A percentile compares a stretch with the other conserved stretches of the same genome.
These are phyloP conservation scores for Ilex paraguariensis DNA, from an alignment of 305 asterid genomes.

Conservation along the genomic window DNA sequence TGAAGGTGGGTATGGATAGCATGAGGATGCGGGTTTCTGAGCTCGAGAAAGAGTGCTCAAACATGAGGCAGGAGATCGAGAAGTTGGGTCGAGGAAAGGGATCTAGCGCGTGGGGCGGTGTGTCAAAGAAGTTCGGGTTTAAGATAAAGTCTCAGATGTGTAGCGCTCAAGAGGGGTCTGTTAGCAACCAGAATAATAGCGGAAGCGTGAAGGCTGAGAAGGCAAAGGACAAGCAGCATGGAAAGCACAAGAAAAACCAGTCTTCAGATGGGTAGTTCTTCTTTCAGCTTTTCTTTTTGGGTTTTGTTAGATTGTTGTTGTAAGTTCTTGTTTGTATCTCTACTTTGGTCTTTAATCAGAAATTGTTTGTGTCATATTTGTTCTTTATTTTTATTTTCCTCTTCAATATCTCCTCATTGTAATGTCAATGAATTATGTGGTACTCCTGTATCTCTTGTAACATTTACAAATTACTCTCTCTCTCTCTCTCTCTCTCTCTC, in stretches of 20 bases:
- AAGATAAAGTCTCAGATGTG: conserved; percentile 89
- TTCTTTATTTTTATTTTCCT: no score
- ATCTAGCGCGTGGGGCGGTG: conserved; percentile 55
- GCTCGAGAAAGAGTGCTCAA: conserved; percentile 90
- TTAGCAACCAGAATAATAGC: conserved; percentile 52
- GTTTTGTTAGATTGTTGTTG: no score
- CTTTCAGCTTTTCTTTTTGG: neutral
- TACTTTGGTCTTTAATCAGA: no score
- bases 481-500: no score
- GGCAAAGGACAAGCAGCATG: conserved; percentile 36
- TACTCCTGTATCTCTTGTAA: no score
- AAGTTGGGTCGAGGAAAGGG: conserved; percentile 74
- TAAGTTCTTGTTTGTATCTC: no score
- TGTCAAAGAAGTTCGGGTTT: conserved; percentile 79
- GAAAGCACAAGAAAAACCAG: conserved; percentile 51
- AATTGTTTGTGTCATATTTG: no score
- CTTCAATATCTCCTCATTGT: no score
- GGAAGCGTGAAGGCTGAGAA: conserved; percentile 43
- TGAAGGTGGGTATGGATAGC: conserved; percentile 96
- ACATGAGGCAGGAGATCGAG: conserved; percentile 81
- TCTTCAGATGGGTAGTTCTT: conserved; percentile 27
- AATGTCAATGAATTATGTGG: no score
- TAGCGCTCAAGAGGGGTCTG: conserved; percentile 93
- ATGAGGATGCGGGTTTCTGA: conserved; percentile 86
- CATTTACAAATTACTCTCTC: no score